phyloP scores from a whole-genome alignment of 768 basidiomycete genomes.

The Dendrothele bispora region DNA sequence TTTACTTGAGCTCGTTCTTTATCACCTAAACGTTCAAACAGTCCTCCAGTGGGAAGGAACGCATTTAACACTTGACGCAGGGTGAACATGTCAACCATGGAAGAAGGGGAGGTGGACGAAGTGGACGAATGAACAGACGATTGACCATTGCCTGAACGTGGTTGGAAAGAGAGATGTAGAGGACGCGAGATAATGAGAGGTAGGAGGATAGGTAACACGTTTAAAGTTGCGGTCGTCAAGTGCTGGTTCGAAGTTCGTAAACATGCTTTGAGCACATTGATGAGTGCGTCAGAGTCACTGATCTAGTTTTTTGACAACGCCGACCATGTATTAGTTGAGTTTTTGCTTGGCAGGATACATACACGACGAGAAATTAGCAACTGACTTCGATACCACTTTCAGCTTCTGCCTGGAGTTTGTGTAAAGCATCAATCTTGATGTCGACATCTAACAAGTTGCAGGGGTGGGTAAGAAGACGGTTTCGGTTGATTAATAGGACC shows the following conservation, averaged over 20 bases:
- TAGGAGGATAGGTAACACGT: constrained; percentile 64
- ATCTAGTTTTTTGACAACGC: constrained; percentile 49
- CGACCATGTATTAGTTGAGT: constrained; percentile 12
- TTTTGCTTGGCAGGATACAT: constrained; percentile 7
- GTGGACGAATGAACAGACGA: constrained; percentile 56
- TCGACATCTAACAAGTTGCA: constrained; percentile 60
- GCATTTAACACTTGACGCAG: constrained; percentile 69
- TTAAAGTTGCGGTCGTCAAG: constrained; percentile 73
- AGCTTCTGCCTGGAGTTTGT: constrained; percentile 75
- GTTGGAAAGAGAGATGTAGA: constrained; percentile 22
- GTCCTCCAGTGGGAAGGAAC: constrained; percentile 73
- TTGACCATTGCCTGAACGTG: constrained; percentile 26
- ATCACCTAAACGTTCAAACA: constrained; percentile 85
- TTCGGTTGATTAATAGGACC: constrained; percentile 8
- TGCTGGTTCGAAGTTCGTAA: constrained; percentile 83
- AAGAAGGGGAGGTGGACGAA: constrained; percentile 41
- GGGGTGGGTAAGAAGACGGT: constrained; percentile 11
- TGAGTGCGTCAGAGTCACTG: constrained; percentile 67
- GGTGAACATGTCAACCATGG: constrained; percentile 50
- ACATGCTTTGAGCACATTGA: constrained; percentile 69
- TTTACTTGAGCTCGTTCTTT: constrained; percentile 71
- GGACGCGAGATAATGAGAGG: constrained; percentile 56
- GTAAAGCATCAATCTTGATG: constrained; percentile 75
- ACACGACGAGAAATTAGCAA: constrained; percentile 9
- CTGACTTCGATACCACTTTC: constrained; percentile 70